A percentile compares a stretch with the other conserved stretches of the same genome.
Evolutionary conservation across 2,329 filamentous ascomycete species (phyloP).

Genomic region (Calonectria pseudoturangicola): DNA sequence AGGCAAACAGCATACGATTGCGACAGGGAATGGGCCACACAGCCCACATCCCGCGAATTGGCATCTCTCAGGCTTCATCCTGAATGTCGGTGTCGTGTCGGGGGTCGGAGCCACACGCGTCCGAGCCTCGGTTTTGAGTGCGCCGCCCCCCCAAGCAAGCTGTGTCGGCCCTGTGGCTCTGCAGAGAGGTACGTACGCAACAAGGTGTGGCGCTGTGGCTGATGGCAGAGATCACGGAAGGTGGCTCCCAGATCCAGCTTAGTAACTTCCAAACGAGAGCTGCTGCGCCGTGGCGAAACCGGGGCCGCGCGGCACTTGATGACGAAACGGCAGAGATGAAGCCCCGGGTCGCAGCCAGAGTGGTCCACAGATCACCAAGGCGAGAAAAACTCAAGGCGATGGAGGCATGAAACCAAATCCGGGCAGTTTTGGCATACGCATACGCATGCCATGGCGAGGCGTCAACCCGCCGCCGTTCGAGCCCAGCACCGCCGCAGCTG

Average conservation of each 20-base stretch:
- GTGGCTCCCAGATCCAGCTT: too few relatives aligned
- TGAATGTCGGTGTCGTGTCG: slow-evolving; percentile 8
- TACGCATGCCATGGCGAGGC: slow-evolving; percentile 20
- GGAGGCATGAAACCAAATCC: slow-evolving; percentile 18
- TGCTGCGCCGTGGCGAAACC: slow-evolving; percentile 20
- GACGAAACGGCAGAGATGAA: slow-evolving; percentile 31
- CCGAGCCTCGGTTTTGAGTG: slow-evolving; percentile 31
- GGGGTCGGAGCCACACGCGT: background rate
- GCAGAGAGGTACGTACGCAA: slow-evolving; percentile 14
- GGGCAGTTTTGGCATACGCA: slow-evolving; percentile 11
- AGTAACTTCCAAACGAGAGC: background rate
- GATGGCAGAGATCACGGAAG: background rate
- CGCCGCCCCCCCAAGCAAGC: too few relatives aligned
- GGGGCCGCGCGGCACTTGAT: slow-evolving; percentile 34
- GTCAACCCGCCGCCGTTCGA: slow-evolving; percentile 1
- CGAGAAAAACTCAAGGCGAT: background rate
- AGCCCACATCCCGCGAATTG: background rate
- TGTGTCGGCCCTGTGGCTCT: background rate
- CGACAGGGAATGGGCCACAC: background rate
- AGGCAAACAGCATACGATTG: slow-evolving; percentile 7
- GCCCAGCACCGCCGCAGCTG: slow-evolving; percentile 27
- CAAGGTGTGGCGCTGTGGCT: slow-evolving; percentile 32
- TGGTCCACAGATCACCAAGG: slow-evolving; percentile 12
- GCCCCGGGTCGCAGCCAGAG: slow-evolving; percentile 22
- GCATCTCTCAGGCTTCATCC: background rate